phyloP scores from a whole-genome alignment of 2,329 filamentous ascomycete species.

The Fusarium secorum region DNA sequence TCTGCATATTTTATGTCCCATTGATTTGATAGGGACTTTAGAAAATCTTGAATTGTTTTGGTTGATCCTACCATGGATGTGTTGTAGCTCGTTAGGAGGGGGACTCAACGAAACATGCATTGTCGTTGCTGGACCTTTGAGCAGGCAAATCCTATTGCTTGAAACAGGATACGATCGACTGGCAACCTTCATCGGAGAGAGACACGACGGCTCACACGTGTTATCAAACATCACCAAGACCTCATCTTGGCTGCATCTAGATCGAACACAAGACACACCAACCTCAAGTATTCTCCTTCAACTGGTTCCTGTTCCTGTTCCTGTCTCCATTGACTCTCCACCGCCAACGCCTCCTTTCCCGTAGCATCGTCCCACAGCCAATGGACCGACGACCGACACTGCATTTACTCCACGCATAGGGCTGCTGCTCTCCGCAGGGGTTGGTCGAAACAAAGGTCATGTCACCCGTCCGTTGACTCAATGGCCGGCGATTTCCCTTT shows the following conservation, averaged over 20 bases:
- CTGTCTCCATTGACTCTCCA: background rate
- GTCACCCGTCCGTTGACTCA: constrained; percentile 40
- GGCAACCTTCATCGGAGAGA: background rate
- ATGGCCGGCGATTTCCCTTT: constrained; percentile 38
- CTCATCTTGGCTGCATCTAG: background rate
- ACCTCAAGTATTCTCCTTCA: constrained; percentile 7
- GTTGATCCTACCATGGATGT: background rate
- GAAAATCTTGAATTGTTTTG: background rate
- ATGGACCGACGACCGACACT: constrained; percentile 23
- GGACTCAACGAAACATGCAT: constrained; percentile 1
- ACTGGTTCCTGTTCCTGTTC: constrained; percentile 14
- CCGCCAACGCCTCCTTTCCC: constrained; percentile 14
- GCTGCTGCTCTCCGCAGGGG: constrained; percentile 37
- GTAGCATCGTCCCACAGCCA: constrained; percentile 27
- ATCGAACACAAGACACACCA: constrained; percentile 5
- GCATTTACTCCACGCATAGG: constrained; percentile 42
- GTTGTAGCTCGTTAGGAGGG: background rate
- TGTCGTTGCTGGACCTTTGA: background rate
- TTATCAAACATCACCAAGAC: background rate
- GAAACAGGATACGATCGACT: constrained; percentile 11
- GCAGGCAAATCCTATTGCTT: constrained; percentile 4
- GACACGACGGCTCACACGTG: constrained; percentile 1
- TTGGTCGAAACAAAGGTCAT: constrained; percentile 23
- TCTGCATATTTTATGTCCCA: constrained; percentile 10
- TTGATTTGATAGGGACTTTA: background rate